Base-by-base conservation (phyloP, 1,139 yeast genomes). In the Magnusiomyces tetraspermus region DNA sequence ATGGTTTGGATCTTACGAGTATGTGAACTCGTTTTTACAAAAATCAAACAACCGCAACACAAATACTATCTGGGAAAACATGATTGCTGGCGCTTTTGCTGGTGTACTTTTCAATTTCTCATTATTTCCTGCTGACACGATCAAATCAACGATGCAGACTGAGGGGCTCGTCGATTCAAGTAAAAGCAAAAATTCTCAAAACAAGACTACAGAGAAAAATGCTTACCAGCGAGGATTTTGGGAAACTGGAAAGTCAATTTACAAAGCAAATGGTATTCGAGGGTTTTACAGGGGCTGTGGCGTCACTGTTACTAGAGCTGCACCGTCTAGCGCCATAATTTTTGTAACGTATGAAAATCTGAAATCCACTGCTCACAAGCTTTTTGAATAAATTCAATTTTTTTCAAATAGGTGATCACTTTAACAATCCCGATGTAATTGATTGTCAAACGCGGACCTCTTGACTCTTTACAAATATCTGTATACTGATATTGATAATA, bases 1-100 rank as follows among this genome's bases (percentile, higher is more conserved):
- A 2, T 90, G 97, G 97, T 90, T 90, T 69, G 94, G 96, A 0
- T 79, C 92, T 36, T 88, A 88, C 65, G 96, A 88, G 64, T 70
- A 75, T 49, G 70, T 79, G 43, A 72, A 76, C 43, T 67, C 67
- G 3, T 60, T 66, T 30, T 71, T 83, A 51, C 59, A 60, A 23
- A 61, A 64, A 3, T 62, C 61, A 23, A 57, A 66, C 0, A 56
- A 60, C 26, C 51, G 53, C 15, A 55, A 55, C 40, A 46, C 53
- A 4, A 58, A 58, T 38, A 71, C 78, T 13, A 75, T 79, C 10
- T 63, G 76, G 55, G 85, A 85, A 60, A 67, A 83, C 28, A 71
- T 90, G 61, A 55, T 76, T 1, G 81, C 95, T 57, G 97, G 98
- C 51, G 96, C 96, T 0, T 67, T 77, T 53, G 96, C 97, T 0